These are phyloP conservation scores for Aspergillus calidoustus DNA, from an alignment of 2,329 filamentous ascomycete genomes.

Conservation along the genomic window DNA sequence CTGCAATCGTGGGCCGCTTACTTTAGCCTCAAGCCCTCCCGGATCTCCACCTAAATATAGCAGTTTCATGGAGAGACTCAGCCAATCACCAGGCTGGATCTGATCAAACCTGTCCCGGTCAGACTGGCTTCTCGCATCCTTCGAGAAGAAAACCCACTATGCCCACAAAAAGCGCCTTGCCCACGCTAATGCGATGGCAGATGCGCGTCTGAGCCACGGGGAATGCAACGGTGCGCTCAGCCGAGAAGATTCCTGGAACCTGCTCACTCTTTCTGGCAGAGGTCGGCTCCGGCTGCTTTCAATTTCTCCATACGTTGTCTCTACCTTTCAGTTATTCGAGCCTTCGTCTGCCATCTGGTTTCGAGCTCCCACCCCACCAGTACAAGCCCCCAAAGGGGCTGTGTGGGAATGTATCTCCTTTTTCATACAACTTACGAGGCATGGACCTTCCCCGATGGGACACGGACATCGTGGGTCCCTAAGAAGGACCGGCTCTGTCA, in stretches of 20 bases:
- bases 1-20: constrained; percentile 4
- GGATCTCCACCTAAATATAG: constrained; percentile 35
- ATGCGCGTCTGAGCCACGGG: constrained; percentile 6
- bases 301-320: background rate
- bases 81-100: constrained; percentile 19
- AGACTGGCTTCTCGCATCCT: constrained; percentile 37
- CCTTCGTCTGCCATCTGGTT: background rate
- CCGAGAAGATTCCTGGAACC: background rate
- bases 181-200: background rate
- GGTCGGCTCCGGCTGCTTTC: background rate
- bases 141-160: constrained; percentile 24
- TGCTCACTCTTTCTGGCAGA: background rate
- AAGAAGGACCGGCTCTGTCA: background rate
- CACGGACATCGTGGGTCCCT: too few relatives aligned
- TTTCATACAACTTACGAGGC: background rate
- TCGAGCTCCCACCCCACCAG: background rate
- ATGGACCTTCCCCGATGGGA: background rate
- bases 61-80: constrained; percentile 13
- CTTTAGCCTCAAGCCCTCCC: constrained; percentile 1
- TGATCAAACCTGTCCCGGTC: constrained; percentile 2
- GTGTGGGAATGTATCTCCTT: constrained; percentile 4
- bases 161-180: constrained; percentile 5
- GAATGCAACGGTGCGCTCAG: background rate
- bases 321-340: background rate
- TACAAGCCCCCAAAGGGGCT: background rate